Evolutionary conservation across 1,284 basidiomycete genomes (phyloP), one percentile per base, ranked within the genome.

Genomic region (Cutaneotrichosporon spelunceum): DNA sequence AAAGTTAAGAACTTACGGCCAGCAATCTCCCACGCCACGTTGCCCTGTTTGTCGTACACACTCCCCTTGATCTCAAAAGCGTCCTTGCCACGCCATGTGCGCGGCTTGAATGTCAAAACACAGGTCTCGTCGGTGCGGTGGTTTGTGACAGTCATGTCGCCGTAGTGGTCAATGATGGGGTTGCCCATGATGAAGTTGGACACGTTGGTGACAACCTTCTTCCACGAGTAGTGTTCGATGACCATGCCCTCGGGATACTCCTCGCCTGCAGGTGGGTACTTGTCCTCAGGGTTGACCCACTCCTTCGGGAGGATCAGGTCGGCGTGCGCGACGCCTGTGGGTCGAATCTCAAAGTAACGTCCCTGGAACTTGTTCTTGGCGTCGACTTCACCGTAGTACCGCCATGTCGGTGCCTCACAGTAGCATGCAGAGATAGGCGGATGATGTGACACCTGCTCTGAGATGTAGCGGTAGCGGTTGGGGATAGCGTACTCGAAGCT

Each of bases 371-470:
- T 94, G 78, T 93, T 93, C 77, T 95, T 91, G 4, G 73, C 70
- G 57, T 78, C 76, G 58, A 89, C 89, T 82, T 94, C 90, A 72
- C 94, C 94, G 72, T 86, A 95, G 78, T 97, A 97, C 65, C 88
- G 85, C 93, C 93, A 98, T 42, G 81, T 80, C 0, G 91, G 90
- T 0, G 89, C 88, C 78, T 97, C 91, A 3, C 90, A 90, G 85
- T 90, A 94, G 77, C 94, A 98, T 9, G 95, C 94, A n/a, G 91
- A 94, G 61, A 97, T 93, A 0, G 95, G 95, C 68, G 93, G 93
- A 76, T 97, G 94, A 78, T 98, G 94, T 74, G 88, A 91, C 62
- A 97, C 93, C 83, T 97, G 93, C 77, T 96, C 94, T 1, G 90
- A 93, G 49, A 95, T 79, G 76, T 98, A 99, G 44, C 93, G 85